phyloP scores from a whole-genome alignment of 2,329 filamentous ascomycete species.

The Fusarium papillatum region DNA sequence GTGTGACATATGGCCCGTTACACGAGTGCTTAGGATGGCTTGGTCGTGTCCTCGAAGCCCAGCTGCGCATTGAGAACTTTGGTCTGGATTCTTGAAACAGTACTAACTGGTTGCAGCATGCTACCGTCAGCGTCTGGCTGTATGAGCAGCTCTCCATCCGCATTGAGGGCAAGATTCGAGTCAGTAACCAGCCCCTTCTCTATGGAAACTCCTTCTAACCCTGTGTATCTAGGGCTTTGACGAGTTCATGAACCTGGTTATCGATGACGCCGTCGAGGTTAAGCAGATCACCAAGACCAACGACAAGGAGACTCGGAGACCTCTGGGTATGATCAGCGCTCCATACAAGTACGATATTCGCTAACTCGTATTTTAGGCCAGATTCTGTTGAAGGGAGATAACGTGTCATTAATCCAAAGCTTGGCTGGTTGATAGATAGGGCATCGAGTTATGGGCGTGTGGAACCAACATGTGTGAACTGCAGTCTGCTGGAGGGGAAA shows the following conservation, averaged over 20 bases:
- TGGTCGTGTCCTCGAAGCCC: constrained; percentile 4
- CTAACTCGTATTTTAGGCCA: constrained; percentile 70
- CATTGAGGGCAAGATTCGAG: constrained; percentile 96
- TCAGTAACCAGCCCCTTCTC: constrained; percentile 58
- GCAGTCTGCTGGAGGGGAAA: constrained; percentile 20
- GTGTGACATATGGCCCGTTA: not conserved
- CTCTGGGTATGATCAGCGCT: constrained; percentile 73
- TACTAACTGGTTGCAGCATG: constrained; percentile 65
- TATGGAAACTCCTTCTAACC: constrained; percentile 5
- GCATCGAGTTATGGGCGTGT: constrained; percentile 9
- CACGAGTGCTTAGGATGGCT: not conserved
- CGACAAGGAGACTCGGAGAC: constrained; percentile 80
- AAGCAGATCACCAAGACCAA: constrained; percentile 86
- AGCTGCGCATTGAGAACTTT: not conserved
- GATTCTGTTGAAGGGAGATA: constrained; percentile 90
- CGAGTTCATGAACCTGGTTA: constrained; percentile 99
- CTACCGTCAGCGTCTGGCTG: constrained; percentile 93
- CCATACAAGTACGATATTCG: not conserved
- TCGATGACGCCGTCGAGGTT: constrained; percentile 96
- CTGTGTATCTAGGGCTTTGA: constrained; percentile 83
- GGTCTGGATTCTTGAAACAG: not conserved
- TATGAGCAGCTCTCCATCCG: constrained; percentile 96
- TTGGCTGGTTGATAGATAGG: constrained; percentile 46
- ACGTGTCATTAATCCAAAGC: constrained; percentile 84
- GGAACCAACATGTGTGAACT: constrained; percentile 14